phyloP scores from a whole-genome alignment of 345 rosid genomes.

The Gossypium arboreum region DNA sequence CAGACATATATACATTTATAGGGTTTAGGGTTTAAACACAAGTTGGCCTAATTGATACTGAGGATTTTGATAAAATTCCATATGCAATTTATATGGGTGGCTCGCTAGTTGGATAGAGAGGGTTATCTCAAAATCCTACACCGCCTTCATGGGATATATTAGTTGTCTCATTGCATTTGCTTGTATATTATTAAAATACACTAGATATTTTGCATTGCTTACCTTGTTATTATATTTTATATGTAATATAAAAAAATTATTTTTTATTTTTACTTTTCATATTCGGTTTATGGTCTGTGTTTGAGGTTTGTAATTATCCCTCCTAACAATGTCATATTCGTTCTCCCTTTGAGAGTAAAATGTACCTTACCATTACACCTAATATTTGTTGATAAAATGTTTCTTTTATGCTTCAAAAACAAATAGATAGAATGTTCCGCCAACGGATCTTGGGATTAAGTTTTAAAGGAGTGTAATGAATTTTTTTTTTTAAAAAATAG shows the following conservation, averaged over 20 bases:
- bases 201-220: not conserved
- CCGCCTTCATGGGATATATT: constrained; percentile 12
- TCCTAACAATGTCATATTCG: too few relatives aligned
- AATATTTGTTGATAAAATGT: too few relatives aligned
- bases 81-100: not conserved
- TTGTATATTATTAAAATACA: not conserved
- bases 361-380: too few relatives aligned
- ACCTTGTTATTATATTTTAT: not conserved
- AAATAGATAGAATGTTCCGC: too few relatives aligned
- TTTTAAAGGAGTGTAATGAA: too few relatives aligned
- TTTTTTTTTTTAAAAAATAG: too few relatives aligned
- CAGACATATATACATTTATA: not conserved
- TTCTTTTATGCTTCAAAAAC: too few relatives aligned
- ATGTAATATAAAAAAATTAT: not conserved
- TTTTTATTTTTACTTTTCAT: too few relatives aligned
- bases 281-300: too few relatives aligned
- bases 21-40: not conserved
- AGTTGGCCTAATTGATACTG: constrained; percentile 13
- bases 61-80: not conserved
- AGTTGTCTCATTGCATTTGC: not conserved
- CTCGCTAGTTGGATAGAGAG: not conserved
- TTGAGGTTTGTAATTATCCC: too few relatives aligned
- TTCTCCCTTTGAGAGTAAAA: too few relatives aligned
- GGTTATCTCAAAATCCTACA: not conserved
- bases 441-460: too few relatives aligned